Percentiles rank a stretch among this genome's conserved stretches.
These are phyloP conservation scores for Helichrysum umbraculigerum DNA, from an alignment of 129 eudicot species.

Conservation along the genomic window DNA sequence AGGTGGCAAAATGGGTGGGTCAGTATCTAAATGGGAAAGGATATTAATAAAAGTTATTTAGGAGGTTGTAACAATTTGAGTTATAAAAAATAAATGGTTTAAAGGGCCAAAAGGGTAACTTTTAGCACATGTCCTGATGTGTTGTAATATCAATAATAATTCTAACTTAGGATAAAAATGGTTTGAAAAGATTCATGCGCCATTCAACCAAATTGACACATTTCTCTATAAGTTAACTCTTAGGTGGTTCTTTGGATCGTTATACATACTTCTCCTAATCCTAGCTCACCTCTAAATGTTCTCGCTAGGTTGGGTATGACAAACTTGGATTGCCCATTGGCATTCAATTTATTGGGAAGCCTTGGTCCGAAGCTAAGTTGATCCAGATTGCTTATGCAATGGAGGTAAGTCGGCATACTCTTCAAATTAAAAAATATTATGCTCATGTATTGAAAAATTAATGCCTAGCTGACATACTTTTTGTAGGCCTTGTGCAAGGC, in stretches of 20 bases:
- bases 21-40: neutral
- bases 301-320: constrained; percentile 81
- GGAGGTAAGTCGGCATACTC: constrained; percentile 50
- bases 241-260: neutral
- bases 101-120: neutral
- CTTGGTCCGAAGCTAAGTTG: constrained; percentile 87
- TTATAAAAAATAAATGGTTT: no score
- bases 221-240: no score
- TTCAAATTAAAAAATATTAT: neutral
- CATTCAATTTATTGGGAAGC: constrained; percentile 85
- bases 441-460: neutral
- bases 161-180: no score
- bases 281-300: constrained; percentile 4
- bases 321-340: constrained; percentile 83
- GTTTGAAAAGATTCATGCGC: no score
- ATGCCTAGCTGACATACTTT: neutral
- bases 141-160: no score
- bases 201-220: no score
- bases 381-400: constrained; percentile 66
- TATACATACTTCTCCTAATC: neutral
- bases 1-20: neutral
- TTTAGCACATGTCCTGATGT: no score
- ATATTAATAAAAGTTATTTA: no score
- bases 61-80: neutral
- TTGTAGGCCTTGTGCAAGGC: constrained; percentile 34